Conservation (phyloP, 1,139 yeast species). For the Taiozyma sp. region DNA sequence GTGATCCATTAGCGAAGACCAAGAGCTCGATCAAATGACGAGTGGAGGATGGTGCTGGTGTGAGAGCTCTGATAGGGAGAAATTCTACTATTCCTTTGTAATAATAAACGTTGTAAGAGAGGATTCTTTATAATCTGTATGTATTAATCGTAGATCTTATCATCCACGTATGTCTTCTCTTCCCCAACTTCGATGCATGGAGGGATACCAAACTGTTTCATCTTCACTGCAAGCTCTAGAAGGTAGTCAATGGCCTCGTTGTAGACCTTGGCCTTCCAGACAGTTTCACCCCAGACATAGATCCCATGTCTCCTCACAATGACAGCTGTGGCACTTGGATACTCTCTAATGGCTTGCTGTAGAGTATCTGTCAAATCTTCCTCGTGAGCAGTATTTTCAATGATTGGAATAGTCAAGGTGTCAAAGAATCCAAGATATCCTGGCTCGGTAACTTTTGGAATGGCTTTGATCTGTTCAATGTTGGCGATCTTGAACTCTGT, state of each 20-base stretch:
- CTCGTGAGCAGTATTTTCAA: constrained; percentile 86
- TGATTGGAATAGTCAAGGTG: constrained; percentile 78
- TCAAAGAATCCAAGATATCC: constrained; percentile 74
- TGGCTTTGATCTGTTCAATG: constrained; percentile 90
- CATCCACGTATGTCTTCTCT: constrained; percentile 24
- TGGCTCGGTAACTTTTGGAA: constrained; percentile 47
- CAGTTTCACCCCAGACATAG: constrained; percentile 91
- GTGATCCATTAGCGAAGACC: constrained; percentile 18
- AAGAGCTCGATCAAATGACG: constrained; percentile 17
- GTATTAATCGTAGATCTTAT: constrained; percentile 19
- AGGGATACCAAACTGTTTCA: constrained; percentile 61
- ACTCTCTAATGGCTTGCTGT: constrained; percentile 54
- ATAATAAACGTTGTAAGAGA: not conserved
- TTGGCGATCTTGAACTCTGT: constrained; percentile 71
- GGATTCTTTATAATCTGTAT: no score
- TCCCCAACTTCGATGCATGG: constrained; percentile 36
- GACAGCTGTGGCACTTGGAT: constrained; percentile 82
- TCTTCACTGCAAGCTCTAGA: constrained; percentile 78
- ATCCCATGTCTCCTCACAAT: constrained; percentile 92
- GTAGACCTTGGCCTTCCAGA: constrained; percentile 89
- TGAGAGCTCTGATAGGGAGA: not conserved
- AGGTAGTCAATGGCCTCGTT: constrained; percentile 92
- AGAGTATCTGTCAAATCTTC: constrained; percentile 75
- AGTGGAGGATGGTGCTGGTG: not conserved
- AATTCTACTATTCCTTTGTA: not conserved